Conservation (phyloP, 2,329 filamentous ascomycete species). For the Pseudogymnoascus sp. region DNA sequence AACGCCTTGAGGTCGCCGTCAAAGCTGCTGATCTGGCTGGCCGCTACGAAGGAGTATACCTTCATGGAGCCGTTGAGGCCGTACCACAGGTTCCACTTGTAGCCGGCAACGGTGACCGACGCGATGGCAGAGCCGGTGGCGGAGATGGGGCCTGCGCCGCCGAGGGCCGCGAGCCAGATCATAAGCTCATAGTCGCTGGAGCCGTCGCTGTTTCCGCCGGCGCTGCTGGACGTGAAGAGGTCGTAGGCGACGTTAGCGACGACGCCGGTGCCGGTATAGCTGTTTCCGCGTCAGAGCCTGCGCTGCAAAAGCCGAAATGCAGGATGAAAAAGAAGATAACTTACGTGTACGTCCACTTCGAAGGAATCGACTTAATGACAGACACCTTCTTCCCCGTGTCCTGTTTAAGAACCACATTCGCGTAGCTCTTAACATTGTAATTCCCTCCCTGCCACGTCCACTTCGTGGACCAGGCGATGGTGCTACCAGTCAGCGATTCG, state of each 20-base stretch:
- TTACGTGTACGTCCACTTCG: slow-evolving; percentile 33
- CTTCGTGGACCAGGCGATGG: slow-evolving; percentile 35
- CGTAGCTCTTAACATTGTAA: slow-evolving; percentile 23
- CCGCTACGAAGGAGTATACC: slow-evolving; percentile 51
- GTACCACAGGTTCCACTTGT: slow-evolving; percentile 48
- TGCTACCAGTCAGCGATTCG: slow-evolving; percentile 29
- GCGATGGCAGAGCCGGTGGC: slow-evolving; percentile 43
- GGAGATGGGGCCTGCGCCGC: slow-evolving; percentile 48
- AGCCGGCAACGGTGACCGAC: slow-evolving; percentile 43
- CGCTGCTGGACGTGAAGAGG: slow-evolving; percentile 45
- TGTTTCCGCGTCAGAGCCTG: slow-evolving; percentile 1
- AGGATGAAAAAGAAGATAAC: slow-evolving; percentile 12
- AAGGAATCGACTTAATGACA: slow-evolving; percentile 29
- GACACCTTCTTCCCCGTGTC: slow-evolving; percentile 28
- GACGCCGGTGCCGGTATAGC: slow-evolving; percentile 40
- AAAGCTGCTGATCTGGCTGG: slow-evolving; percentile 41
- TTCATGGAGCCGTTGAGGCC: slow-evolving; percentile 51
- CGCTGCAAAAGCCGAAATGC: not conserved
- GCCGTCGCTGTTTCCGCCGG: slow-evolving; percentile 26
- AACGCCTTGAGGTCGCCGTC: slow-evolving; percentile 49
- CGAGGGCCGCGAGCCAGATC: slow-evolving; percentile 52
- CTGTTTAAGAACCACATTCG: slow-evolving; percentile 25
- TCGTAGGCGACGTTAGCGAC: slow-evolving; percentile 54
- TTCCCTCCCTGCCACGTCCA: slow-evolving; percentile 32
- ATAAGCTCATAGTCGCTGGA: slow-evolving; percentile 54